phyloP scores from a whole-genome alignment of 106 monocot species.

The Agapanthus africanus region DNA sequence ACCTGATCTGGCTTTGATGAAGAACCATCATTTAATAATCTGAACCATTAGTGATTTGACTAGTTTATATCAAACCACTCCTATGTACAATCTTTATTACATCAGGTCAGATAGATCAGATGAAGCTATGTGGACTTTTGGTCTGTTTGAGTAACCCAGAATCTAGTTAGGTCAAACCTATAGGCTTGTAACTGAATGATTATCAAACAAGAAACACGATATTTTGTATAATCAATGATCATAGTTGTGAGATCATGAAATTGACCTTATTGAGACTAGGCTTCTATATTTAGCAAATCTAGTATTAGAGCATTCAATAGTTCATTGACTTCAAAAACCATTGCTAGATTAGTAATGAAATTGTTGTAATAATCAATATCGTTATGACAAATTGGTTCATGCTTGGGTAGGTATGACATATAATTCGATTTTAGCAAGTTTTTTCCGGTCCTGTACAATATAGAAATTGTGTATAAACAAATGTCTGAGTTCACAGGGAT shows the following conservation, averaged over 20 bases:
- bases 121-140: background rate
- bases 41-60: background rate
- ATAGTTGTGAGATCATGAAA: background rate
- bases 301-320: too few relatives aligned
- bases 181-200: background rate
- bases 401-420: background rate
- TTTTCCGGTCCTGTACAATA: background rate
- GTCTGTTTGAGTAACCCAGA: too few relatives aligned
- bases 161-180: background rate
- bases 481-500: background rate
- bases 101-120: background rate
- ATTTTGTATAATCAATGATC: background rate
- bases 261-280: background rate
- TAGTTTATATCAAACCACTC: background rate
- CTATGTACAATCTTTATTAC: background rate
- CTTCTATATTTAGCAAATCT: background rate
- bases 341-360: background rate
- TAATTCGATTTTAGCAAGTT: background rate
- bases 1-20: background rate
- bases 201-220: background rate
- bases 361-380: too few relatives aligned
- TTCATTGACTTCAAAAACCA: too few relatives aligned
- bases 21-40: background rate
- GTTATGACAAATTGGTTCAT: background rate
- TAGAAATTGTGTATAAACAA: background rate